A percentile compares a stretch with the other conserved stretches of the same genome.
phyloP scores from a whole-genome alignment of 2,329 filamentous ascomycete species.

The Ophiostoma sp. region DNA sequence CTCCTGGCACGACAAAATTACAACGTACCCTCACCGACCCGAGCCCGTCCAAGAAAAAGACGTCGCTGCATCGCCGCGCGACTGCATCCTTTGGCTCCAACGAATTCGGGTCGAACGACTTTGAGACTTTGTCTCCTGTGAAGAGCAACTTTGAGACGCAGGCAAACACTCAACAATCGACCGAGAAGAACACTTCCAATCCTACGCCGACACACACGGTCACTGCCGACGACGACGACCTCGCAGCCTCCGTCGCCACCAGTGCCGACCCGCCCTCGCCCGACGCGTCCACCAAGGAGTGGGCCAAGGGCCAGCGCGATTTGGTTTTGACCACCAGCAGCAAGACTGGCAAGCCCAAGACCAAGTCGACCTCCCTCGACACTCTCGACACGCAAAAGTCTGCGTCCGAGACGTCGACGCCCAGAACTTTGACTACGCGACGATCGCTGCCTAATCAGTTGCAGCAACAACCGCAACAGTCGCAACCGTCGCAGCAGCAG shows the following conservation, averaged over 20 bases:
- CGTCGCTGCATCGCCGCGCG: slow-evolving; percentile 42
- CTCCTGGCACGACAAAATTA: slow-evolving; percentile 24
- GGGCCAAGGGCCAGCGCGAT: slow-evolving; percentile 45
- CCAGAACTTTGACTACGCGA: neutral
- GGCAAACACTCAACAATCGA: neutral
- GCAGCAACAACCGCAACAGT: neutral
- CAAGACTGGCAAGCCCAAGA: neutral
- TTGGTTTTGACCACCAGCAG: neutral
- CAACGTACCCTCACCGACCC: slow-evolving; percentile 35
- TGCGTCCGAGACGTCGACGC: slow-evolving; percentile 19
- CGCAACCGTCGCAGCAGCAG: neutral
- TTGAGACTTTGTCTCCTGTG: slow-evolving; percentile 38
- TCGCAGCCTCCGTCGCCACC: neutral
- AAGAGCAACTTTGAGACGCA: slow-evolving; percentile 36
- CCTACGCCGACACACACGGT: neutral
- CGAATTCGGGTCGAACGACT: slow-evolving; percentile 37
- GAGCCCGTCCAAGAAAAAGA: slow-evolving; percentile 36
- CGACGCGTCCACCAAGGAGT: slow-evolving; percentile 40
- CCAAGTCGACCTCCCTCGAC: slow-evolving; percentile 46
- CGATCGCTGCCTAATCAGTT: neutral
- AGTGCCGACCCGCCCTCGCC: slow-evolving; percentile 29
- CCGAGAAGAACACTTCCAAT: slow-evolving; percentile 12
- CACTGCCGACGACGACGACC: slow-evolving; percentile 16
- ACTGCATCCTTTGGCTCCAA: slow-evolving; percentile 43
- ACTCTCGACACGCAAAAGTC: slow-evolving; percentile 33